Conservation (phyloP, 495 filamentous ascomycete species). For the Cercophora newfieldiana region DNA sequence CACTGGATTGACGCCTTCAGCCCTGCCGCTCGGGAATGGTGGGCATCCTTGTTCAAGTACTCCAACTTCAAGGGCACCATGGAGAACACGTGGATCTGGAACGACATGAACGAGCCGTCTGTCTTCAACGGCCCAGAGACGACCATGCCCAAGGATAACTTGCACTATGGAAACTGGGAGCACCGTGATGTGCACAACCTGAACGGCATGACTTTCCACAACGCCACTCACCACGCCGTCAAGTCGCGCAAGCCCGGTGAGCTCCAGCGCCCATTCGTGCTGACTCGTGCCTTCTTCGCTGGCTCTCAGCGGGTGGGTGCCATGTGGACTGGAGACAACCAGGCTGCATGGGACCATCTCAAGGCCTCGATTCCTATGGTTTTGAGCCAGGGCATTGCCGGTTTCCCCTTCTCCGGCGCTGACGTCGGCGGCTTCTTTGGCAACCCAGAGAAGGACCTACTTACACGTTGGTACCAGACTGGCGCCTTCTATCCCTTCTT, state of each 20-base stretch:
- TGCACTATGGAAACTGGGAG: conserved; percentile 91
- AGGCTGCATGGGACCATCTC: conserved; percentile 90
- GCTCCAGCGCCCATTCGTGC: conserved; percentile 75
- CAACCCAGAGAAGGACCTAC: conserved; percentile 86
- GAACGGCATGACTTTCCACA: conserved; percentile 89
- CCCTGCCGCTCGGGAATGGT: conserved; percentile 83
- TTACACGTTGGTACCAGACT: conserved; percentile 93
- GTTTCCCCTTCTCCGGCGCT: conserved; percentile 91
- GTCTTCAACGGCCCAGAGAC: conserved; percentile 98
- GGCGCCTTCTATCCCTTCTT: conserved; percentile 99
- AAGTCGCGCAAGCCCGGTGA: conserved; percentile 79
- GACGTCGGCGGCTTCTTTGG: conserved; percentile 99
- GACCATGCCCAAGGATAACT: conserved; percentile 96
- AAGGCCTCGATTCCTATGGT: conserved; percentile 87
- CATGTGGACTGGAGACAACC: conserved; percentile 99
- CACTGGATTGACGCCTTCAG: conserved; percentile 96
- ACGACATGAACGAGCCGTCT: conserved; percentile 99
- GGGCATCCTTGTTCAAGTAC: conserved; percentile 83
- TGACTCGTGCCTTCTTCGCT: conserved; percentile 88
- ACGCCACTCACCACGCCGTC: conserved; percentile 85
- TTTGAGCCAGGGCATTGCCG: conserved; percentile 84
- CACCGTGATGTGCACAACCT: conserved; percentile 96
- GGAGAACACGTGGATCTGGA: conserved; percentile 91
- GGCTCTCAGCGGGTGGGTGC: conserved; percentile 87
- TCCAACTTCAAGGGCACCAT: conserved; percentile 79